Conservation (phyloP, 2,329 filamentous ascomycete genomes). For the Penicillium sp. region DNA sequence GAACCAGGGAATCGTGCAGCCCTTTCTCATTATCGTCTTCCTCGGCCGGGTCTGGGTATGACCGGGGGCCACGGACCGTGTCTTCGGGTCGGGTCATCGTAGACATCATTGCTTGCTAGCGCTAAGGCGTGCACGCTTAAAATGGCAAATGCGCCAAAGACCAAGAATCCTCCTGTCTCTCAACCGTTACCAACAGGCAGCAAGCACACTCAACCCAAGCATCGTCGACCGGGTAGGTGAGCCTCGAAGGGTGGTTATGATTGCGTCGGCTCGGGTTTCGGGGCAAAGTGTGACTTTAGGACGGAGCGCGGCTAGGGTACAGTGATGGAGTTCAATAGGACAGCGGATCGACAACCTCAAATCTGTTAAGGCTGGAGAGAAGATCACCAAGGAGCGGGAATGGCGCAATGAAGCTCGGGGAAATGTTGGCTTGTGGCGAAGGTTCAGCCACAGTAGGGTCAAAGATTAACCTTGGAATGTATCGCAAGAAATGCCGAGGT, state of each 20-base stretch:
- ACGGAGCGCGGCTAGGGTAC: neutral
- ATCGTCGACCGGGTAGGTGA: constrained; percentile 12
- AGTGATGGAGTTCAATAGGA: neutral
- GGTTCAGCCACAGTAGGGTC: neutral
- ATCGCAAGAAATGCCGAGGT: neutral
- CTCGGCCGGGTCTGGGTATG: constrained; percentile 32
- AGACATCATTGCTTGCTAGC: constrained; percentile 27
- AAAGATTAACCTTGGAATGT: neutral
- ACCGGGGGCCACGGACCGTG: constrained; percentile 33
- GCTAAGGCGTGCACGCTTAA: neutral
- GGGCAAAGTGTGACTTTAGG: neutral
- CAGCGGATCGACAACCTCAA: neutral
- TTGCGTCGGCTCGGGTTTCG: neutral
- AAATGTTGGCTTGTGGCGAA: constrained; percentile 3
- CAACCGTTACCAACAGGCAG: constrained; percentile 11
- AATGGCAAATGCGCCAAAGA: neutral
- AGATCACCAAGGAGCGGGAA: constrained; percentile 2
- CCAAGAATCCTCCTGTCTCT: neutral
- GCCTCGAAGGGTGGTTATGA: constrained; percentile 3
- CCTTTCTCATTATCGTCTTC: constrained; percentile 32
- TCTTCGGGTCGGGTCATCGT: constrained; percentile 42
- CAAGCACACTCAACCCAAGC: constrained; percentile 8
- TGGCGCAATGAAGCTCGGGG: constrained; percentile 10
- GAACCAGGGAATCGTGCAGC: constrained; percentile 29
- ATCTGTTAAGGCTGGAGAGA: constrained; percentile 3